Percentiles rank a stretch among this genome's conserved stretches.
Conservation (phyloP, 345 rosid species). For the Gossypium ekmanianum region DNA sequence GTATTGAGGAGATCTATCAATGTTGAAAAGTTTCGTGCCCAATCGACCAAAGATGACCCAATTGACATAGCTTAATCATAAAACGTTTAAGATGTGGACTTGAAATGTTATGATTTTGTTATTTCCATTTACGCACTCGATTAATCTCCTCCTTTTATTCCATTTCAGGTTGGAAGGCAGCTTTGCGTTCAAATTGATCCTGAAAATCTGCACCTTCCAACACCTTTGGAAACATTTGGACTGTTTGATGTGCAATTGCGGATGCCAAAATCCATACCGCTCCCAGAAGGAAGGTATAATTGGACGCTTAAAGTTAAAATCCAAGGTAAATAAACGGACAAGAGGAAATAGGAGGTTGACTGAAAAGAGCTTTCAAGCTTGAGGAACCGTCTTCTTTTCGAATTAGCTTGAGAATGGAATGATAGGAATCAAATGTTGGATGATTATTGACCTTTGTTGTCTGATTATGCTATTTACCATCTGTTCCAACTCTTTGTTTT, state of each 20-base stretch:
- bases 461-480: not conserved
- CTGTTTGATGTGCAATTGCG: constrained; percentile 71
- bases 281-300: constrained; percentile 70
- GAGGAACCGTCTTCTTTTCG: not conserved
- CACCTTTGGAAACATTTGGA: too few relatives aligned
- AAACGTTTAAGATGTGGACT: too few relatives aligned
- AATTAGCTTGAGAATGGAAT: constrained; percentile 6
- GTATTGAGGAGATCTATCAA: too few relatives aligned
- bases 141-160: too few relatives aligned
- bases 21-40: too few relatives aligned
- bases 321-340: constrained; percentile 53
- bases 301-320: constrained; percentile 80
- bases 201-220: too few relatives aligned
- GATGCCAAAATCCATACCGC: constrained; percentile 73
- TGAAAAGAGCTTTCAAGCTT: not conserved
- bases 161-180: too few relatives aligned
- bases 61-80: too few relatives aligned
- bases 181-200: too few relatives aligned
- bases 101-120: too few relatives aligned
- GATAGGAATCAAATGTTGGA: not conserved
- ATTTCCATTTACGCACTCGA: too few relatives aligned
- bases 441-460: not conserved
- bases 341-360: not conserved
- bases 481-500: not conserved
- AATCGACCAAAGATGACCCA: too few relatives aligned